Evolutionary conservation across 768 basidiomycete genomes (phyloP).

Genomic region (Crassisporium funariophilum): DNA sequence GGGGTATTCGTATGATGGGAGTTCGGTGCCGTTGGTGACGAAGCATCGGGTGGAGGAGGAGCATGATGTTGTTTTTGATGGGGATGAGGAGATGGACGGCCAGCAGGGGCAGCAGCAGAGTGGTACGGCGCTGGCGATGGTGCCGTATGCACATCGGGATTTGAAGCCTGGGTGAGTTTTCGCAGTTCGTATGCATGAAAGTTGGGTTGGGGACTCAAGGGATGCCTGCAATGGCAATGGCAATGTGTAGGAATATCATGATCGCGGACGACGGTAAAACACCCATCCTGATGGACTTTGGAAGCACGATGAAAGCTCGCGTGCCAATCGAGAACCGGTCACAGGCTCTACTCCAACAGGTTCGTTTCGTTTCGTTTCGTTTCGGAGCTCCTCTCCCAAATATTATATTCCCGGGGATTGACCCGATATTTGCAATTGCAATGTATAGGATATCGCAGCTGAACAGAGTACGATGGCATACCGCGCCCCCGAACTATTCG

Average conservation of each 20-base stretch:
- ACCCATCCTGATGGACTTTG: constrained; percentile 98
- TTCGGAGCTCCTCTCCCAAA: not conserved
- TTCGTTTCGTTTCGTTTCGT: constrained; percentile 26
- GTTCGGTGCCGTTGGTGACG: constrained; percentile 62
- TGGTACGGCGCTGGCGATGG: constrained; percentile 51
- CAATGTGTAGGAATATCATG: constrained; percentile 82
- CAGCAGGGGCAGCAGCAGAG: constrained; percentile 42
- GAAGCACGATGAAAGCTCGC: constrained; percentile 86
- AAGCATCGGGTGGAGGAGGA: constrained; percentile 52
- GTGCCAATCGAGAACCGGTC: constrained; percentile 80
- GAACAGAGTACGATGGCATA: constrained; percentile 99
- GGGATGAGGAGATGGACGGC: constrained; percentile 72
- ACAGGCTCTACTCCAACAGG: constrained; percentile 89
- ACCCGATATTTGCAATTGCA: not conserved
- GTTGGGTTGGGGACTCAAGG: too few species aligned
- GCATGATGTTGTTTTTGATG: constrained; percentile 73
- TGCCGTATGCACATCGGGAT: constrained; percentile 96
- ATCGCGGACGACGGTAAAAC: constrained; percentile 84
- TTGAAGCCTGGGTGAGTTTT: constrained; percentile 87
- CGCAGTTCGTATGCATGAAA: too few species aligned
- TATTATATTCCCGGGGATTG: not conserved
- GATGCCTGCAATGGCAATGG: too few species aligned
- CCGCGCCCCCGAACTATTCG: constrained; percentile 95
- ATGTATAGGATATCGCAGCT: constrained; percentile 90
- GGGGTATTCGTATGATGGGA: constrained; percentile 69